These are phyloP conservation scores for Trichosporon asahii DNA, from an alignment of 1,284 basidiomycete species.

Conservation along the genomic window DNA sequence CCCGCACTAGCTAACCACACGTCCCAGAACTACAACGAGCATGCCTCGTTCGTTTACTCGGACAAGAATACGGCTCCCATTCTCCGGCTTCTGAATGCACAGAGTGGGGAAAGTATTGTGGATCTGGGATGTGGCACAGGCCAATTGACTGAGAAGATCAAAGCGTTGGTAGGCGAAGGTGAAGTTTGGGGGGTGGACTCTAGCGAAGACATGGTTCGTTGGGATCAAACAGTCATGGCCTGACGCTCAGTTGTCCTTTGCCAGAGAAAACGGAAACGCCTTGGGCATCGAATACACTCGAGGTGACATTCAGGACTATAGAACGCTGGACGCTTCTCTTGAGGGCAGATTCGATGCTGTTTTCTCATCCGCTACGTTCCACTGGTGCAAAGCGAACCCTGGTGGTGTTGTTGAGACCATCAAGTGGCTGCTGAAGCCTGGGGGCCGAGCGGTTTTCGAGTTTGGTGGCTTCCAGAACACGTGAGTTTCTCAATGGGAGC, in stretches of 20 bases:
- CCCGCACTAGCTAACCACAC: slow-evolving; percentile 36
- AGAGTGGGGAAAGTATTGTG: slow-evolving; percentile 65
- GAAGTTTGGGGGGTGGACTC: slow-evolving; percentile 65
- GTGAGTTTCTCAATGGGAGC: slow-evolving; percentile 28
- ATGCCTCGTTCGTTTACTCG: slow-evolving; percentile 67
- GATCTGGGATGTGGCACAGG: slow-evolving; percentile 82
- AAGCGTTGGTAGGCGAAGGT: slow-evolving; percentile 60
- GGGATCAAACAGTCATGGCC: slow-evolving; percentile 24
- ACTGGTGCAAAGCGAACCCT: slow-evolving; percentile 78
- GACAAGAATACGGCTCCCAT: slow-evolving; percentile 62
- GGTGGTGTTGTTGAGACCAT: slow-evolving; percentile 61
- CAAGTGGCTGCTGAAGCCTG: slow-evolving; percentile 62
- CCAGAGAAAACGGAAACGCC: slow-evolving; percentile 58
- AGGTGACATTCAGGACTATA: slow-evolving; percentile 39
- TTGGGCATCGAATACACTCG: slow-evolving; percentile 54
- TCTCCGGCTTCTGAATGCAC: slow-evolving; percentile 61
- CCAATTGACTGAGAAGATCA: slow-evolving; percentile 64
- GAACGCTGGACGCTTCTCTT: slow-evolving; percentile 24
- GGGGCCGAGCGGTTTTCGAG: slow-evolving; percentile 68
- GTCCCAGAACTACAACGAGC: slow-evolving; percentile 41
- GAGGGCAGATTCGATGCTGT: slow-evolving; percentile 55
- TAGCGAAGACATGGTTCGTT: slow-evolving; percentile 65
- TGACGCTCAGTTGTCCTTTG: slow-evolving; percentile 58
- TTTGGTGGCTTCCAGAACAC: slow-evolving; percentile 64
- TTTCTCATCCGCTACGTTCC: slow-evolving; percentile 73